Percentiles rank a stretch among this genome's conserved stretches.
Conservation (phyloP, 768 basidiomycete species). For the Rhizopogon rudus region DNA sequence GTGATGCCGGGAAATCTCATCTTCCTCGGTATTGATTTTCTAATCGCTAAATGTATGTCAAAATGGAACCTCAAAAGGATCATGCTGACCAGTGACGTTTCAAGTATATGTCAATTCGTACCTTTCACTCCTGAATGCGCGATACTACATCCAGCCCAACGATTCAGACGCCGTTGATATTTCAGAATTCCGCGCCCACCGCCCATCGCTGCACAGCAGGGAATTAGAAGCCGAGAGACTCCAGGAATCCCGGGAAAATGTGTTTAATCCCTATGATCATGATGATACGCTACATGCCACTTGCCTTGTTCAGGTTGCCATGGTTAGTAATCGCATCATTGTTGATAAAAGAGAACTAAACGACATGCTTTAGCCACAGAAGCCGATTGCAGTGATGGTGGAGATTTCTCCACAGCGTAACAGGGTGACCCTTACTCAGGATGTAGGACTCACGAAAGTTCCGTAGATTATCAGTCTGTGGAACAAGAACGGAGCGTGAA, state of each 20-base stretch:
- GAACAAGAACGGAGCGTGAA: too few species aligned
- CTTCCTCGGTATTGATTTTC: not conserved
- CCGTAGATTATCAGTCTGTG: too few species aligned
- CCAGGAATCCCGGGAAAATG: not conserved
- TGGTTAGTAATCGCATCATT: not conserved
- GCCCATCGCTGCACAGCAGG: too few species aligned
- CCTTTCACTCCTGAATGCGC: not conserved
- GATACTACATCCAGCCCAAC: not conserved
- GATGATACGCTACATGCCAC: not conserved
- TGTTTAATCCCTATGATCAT: not conserved
- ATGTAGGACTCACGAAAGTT: too few species aligned
- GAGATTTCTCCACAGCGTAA: too few species aligned
- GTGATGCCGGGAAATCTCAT: not conserved
- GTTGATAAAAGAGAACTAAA: not conserved
- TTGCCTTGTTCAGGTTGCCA: not conserved
- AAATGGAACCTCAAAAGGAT: not conserved
- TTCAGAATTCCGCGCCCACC: not conserved
- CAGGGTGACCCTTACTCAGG: too few species aligned
- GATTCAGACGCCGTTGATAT: too few species aligned
- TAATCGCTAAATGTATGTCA: not conserved
- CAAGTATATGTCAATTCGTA: constrained; percentile 1
- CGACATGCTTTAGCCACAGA: not conserved
- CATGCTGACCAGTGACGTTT: not conserved
- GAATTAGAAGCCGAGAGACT: not conserved
- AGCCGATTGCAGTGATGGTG: not conserved